phyloP scores from a whole-genome alignment of 345 rosid genomes.

The Noccaea caerulescens region DNA sequence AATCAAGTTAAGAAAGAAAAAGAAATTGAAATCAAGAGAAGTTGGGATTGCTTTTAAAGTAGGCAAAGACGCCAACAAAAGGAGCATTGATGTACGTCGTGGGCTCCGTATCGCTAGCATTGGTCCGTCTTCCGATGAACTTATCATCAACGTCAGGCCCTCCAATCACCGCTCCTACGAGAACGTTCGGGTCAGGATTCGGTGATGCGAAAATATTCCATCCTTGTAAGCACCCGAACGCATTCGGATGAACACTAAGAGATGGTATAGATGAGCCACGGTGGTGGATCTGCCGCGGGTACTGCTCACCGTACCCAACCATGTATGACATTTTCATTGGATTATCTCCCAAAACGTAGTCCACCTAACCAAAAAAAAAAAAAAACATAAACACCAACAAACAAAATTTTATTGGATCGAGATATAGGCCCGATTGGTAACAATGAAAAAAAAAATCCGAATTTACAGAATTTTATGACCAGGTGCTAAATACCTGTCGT shows the following conservation, averaged over 20 bases:
- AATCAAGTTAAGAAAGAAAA: not conserved
- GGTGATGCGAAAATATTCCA: constrained; percentile 61
- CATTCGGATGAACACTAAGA: constrained; percentile 51
- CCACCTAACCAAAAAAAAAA: constrained; percentile 28
- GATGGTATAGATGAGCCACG: constrained; percentile 83
- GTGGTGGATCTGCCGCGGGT: constrained; percentile 81
- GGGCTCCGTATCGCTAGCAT: constrained; percentile 79
- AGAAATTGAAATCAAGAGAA: constrained; percentile 19
- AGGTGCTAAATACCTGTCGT: constrained; percentile 48
- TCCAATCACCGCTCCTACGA: constrained; percentile 81
- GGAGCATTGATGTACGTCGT: constrained; percentile 95
- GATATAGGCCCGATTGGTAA: not conserved
- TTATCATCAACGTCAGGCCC: constrained; percentile 73
- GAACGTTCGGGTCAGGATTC: constrained; percentile 65
- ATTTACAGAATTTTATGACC: not conserved
- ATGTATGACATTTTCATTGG: constrained; percentile 81
- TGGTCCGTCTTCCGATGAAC: constrained; percentile 62
- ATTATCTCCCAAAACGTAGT: constrained; percentile 88
- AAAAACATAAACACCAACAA: not conserved
- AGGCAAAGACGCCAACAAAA: constrained; percentile 84
- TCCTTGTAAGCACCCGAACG: constrained; percentile 64
- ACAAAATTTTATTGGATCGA: not conserved
- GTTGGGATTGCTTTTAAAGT: constrained; percentile 69
- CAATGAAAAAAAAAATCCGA: not conserved
- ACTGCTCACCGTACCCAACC: constrained; percentile 76